These are phyloP conservation scores for Rubia occidens DNA, from an alignment of 305 asterid species.

Conservation along the genomic window DNA sequence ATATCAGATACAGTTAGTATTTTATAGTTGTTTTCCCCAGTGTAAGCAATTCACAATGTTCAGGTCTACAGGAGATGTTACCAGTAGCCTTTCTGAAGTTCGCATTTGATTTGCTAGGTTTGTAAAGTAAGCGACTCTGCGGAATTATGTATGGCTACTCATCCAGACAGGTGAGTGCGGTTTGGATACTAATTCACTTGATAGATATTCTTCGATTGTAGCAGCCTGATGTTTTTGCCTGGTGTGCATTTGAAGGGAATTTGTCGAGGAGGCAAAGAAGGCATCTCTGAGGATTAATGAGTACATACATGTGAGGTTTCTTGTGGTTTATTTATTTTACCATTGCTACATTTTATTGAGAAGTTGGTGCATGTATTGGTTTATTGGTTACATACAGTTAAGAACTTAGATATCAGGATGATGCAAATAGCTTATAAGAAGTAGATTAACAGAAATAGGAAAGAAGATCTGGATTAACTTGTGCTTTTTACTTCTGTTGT, in stretches of 20 bases:
- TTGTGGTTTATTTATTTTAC: constrained; percentile 24
- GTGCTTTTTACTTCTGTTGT: neutral
- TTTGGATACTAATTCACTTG: neutral
- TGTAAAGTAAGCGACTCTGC: constrained; percentile 89
- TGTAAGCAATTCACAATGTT: neutral
- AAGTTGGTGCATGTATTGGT: neutral
- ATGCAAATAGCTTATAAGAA: neutral
- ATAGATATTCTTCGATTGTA: neutral
- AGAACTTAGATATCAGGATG: neutral
- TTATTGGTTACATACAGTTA: neutral
- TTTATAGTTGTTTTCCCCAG: neutral
- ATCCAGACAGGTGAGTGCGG: constrained; percentile 70
- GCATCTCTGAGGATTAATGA: constrained; percentile 74
- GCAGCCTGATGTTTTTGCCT: neutral
- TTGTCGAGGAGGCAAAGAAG: constrained; percentile 69
- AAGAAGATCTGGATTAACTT: neutral
- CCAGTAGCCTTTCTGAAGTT: constrained; percentile 4
- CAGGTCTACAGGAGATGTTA: neutral
- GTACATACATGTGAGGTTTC: constrained; percentile 89
- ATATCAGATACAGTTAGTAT: constrained; percentile 67
- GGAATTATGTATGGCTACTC: constrained; percentile 93
- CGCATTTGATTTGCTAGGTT: constrained; percentile 42
- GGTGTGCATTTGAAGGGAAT: constrained; percentile 43
- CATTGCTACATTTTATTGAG: neutral
- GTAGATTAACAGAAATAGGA: neutral